Evolutionary conservation across 1,284 basidiomycete genomes (phyloP), one percentile per base, ranked within the genome.

Genomic region (Heliocybe sulcata): DNA sequence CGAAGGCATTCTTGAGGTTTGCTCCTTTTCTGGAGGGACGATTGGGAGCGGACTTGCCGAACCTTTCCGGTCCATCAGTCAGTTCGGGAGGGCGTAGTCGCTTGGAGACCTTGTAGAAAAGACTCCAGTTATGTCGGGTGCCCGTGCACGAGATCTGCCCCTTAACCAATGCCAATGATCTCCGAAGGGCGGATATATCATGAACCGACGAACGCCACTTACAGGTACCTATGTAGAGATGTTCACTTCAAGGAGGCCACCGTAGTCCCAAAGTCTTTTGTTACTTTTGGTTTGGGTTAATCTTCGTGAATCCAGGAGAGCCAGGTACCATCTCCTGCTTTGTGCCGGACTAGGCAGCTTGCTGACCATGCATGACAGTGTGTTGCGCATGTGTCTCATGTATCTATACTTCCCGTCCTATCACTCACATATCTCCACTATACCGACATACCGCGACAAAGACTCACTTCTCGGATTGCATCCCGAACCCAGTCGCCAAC

Each of bases 401-500:
- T 42, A 92, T 90, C 90, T 94, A 63, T 38, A 29, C 16, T 20
- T 27, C 50, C 29, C 56, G 3, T n/a, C 52, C 25, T 38, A 45
- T 1, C 25, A 51, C 9, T 22, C 19, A 0, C 19, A 23, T n/a
- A 10, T n/a, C 16, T 22, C 4, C 19, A 10, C 20, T 9, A 45
- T 11, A 45, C 45, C 31, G 10, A 38, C 52, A 50, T 25, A 6
- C 29, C 4, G 29, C 23, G 12, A 3, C 20, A 76, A 12, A 38
- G 35, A 19, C 85, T 69, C 58, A 91, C 90, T 67, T 77, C 76
- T 52, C 75, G 67, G 14, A 83, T 74, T 2, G 91, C 89, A 66
- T 94, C 90, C 49, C 76, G 74, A n/a, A 94, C 82, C 92, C 92
- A 94, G 62, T 92, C 77, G 2, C 90, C 90, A 52, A 94, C 89